phyloP scores from a whole-genome alignment of 192 early-diverging fungal species.

The Mortierella hygrophila region DNA sequence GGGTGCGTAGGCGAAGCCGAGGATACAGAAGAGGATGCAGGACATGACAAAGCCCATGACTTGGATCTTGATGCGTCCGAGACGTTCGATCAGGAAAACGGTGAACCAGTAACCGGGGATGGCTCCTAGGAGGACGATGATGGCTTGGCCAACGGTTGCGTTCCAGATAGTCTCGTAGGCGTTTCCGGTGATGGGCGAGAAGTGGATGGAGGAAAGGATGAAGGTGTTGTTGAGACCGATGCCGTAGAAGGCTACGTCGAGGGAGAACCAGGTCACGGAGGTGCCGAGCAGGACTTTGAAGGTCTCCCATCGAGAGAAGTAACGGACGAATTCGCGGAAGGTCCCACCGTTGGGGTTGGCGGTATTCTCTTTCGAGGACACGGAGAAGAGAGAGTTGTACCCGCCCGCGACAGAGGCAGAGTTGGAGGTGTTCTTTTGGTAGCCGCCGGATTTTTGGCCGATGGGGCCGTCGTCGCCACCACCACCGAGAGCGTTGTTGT shows the following conservation, averaged over 20 bases:
- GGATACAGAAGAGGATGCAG: slow-evolving; percentile 57
- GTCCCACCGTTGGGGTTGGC: background rate
- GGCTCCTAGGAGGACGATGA: slow-evolving; percentile 37
- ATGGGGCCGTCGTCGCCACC: background rate
- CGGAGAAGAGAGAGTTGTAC: background rate
- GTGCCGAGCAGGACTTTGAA: slow-evolving; percentile 77
- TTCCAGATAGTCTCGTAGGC: slow-evolving; percentile 43
- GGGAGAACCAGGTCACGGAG: slow-evolving; percentile 74
- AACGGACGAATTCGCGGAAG: slow-evolving; percentile 31
- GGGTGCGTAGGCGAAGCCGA: slow-evolving; percentile 75
- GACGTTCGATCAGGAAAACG: slow-evolving; percentile 86
- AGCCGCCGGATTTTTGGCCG: background rate
- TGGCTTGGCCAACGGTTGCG: slow-evolving; percentile 36
- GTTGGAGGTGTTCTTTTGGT: background rate
- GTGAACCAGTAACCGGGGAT: slow-evolving; percentile 86
- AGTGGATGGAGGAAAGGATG: slow-evolving; percentile 32
- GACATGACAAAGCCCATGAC: slow-evolving; percentile 44
- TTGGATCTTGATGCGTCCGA: slow-evolving; percentile 62
- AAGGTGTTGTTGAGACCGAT: slow-evolving; percentile 56
- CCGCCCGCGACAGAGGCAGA: background rate
- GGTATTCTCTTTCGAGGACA: background rate
- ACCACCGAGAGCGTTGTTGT: background rate
- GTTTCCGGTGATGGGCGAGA: background rate
- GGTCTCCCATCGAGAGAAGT: slow-evolving; percentile 80
- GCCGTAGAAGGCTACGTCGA: slow-evolving; percentile 69